Evolutionary conservation across 176 grass and related monocot genomes (phyloP), one percentile per base, ranked within the genome.

Genomic region (Aegilops sharonensis): DNA sequence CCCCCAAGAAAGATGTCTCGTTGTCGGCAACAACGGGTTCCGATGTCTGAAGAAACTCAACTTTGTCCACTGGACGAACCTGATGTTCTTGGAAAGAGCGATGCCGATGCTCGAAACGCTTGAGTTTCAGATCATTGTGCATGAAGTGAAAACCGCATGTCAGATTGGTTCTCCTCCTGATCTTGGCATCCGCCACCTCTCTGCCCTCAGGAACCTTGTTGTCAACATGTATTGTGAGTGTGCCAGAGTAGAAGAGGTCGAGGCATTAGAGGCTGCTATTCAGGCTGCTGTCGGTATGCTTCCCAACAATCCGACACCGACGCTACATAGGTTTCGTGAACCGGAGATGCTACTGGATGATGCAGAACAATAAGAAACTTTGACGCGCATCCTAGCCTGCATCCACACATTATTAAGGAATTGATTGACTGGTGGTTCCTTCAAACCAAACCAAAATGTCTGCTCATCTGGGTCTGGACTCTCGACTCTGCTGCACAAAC

Each of bases 71-170:
- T 91, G 75, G 59, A 34, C n/a, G 27, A 78, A 40, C 8, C 24
- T 87, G 35, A 18, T 50, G 21, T 91, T 91, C 5, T 50, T 35
- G 7, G 85, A 30, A 68, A 81, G 85, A 84, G 85, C 89, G 27
- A 68, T 87, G 77, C 85, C 85, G 61, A 59, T 48, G 68, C 85
- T 91, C 5, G 81, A 87, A 40, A 14, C 27, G 39, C 80, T 91
- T 39, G 75, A 84, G 11, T 84, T 87, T 68, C 47, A 84, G 74
- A 84, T 84, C 0, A 47, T 75, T 61, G 89, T 31, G 3, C 85
- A 68, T 8, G 75, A 75, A 37, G n/a, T 12, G 18, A 69, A 60
- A 7, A 6, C 21, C 50, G 21, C 29, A 18, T 50, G 67, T 29
- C 11, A 9, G 56, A 9, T 69, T 60, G 10, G 8, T 30, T n/a